A percentile compares a stretch with the other conserved stretches of the same genome.
Conservation (phyloP, 2,329 filamentous ascomycete genomes). For the Pseudogymnoascus sp. region DNA sequence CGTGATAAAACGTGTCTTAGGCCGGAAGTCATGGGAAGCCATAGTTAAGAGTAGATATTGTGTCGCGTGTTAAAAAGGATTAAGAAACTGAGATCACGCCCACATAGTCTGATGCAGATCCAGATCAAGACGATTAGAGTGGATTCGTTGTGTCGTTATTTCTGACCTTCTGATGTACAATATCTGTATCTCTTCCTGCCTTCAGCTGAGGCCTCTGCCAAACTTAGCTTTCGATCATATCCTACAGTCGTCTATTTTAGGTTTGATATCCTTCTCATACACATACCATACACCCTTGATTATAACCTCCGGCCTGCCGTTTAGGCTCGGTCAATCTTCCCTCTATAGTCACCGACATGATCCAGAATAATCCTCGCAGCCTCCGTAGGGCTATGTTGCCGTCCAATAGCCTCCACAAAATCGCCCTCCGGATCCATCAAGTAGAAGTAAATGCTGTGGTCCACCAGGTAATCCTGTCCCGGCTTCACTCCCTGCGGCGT, state of each 20-base stretch:
- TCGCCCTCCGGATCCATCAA: slow-evolving; percentile 98
- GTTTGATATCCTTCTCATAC: slow-evolving; percentile 1
- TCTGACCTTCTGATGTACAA: slow-evolving; percentile 4
- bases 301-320: not conserved
- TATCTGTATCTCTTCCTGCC: not conserved
- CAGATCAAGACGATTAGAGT: not conserved
- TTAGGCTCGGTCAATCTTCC: slow-evolving; percentile 20
- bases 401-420: slow-evolving; percentile 92
- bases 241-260: not conserved
- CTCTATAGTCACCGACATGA: slow-evolving; percentile 74
- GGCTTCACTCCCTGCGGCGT: slow-evolving; percentile 82
- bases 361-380: slow-evolving; percentile 76
- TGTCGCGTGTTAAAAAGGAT: not conserved
- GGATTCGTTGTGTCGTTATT: slow-evolving; percentile 5
- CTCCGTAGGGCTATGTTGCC: slow-evolving; percentile 85
- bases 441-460: slow-evolving; percentile 99
- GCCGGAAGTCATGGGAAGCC: not conserved
- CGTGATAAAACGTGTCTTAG: not conserved
- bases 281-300: not conserved
- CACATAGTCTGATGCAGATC: not conserved
- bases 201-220: not conserved
- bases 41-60: not conserved
- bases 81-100: not conserved
- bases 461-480: slow-evolving; percentile 93
- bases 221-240: not conserved